Base-by-base conservation (phyloP, 164 flowering plant genomes). In the Dillenia turbinata region DNA sequence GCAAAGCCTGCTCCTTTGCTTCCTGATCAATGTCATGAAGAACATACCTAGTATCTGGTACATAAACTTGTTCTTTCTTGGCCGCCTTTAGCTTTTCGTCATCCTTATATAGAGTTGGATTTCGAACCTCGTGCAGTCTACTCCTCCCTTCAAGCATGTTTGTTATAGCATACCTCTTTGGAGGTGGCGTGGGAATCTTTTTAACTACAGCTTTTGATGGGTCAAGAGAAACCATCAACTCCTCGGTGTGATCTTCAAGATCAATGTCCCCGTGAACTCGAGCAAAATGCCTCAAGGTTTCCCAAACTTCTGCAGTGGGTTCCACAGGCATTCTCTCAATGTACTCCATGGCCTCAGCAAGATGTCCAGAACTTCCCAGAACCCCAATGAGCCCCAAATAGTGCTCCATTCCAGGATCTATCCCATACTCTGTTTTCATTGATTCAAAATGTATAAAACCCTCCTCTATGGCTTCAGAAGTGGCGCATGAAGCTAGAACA, bases 21-120 rank as follows among this genome's bases (percentile, higher is more conserved):
- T 90, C 97, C 68, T 90, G 95, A 76, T 90, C 97, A 64, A 90
- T 90, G 64, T 90, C 97, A 63, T 90, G 97, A 62, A 90, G 95
- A 43, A 90, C 96, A 72, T 81, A 88, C 62, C 94, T 75, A 0
- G 96, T 88, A 58, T 90, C 96, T 0, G 96, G 96, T 56, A 90
- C 96, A 71, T 90, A 90, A 16, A 78, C 85, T 10, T 66, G 67
- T 60, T 80, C 80, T 59, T 83, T 90, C 80, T 68, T 66, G 56
- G 77, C 68, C 3, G 69, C 82, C 70, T 75, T 83, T 52, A 77
- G 46, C 57, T 80, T 83, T 60, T 80, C 87, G 64, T 83, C 90
- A 66, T 80, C 88, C 61, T 82, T 83, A 64, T 78, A 83, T 0
- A 75, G 85, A 11, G 76, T 75, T 11, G 75, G 79, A 49, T 72